Evolutionary conservation across 495 filamentous ascomycete species (phyloP).

Genomic region (Hypomontagnella monticulosa): DNA sequence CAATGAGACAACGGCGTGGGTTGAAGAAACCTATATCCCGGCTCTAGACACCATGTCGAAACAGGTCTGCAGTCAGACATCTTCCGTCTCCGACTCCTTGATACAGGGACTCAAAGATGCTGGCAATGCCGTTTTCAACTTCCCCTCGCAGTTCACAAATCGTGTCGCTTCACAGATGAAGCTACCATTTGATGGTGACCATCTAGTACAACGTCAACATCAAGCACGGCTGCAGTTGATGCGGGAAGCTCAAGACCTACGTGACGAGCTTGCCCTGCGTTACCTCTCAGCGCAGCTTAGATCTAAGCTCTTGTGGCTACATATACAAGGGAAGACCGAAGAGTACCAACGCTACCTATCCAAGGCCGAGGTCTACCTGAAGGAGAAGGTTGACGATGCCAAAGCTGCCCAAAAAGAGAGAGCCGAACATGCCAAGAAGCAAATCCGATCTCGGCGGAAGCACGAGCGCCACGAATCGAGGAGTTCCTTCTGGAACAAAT

Average conservation of each 20-base stretch:
- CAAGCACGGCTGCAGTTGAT: constrained; percentile 36
- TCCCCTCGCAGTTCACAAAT: constrained; percentile 30
- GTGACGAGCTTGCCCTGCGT: constrained; percentile 45
- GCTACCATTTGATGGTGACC: constrained; percentile 35
- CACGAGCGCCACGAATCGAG: constrained; percentile 31
- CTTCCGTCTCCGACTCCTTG: constrained; percentile 44
- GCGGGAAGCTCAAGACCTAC: constrained; percentile 41
- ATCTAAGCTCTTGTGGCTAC: constrained; percentile 61
- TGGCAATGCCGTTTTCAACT: constrained; percentile 35
- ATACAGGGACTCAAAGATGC: constrained; percentile 38
- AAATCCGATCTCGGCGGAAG: constrained; percentile 37
- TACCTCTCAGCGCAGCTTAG: constrained; percentile 55
- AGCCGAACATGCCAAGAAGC: constrained; percentile 35
- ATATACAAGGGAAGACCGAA: constrained; percentile 51
- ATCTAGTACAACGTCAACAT: constrained; percentile 27
- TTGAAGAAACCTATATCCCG: constrained; percentile 48
- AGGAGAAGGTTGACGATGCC: constrained; percentile 42
- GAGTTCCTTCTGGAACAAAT: constrained; percentile 39
- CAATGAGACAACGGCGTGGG: constrained; percentile 47
- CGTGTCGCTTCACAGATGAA: constrained; percentile 40
- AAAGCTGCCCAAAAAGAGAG: constrained; percentile 35
- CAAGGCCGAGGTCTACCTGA: constrained; percentile 50
- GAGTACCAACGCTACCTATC: constrained; percentile 53
- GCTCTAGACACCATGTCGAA: constrained; percentile 45
- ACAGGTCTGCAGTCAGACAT: constrained; percentile 46